phyloP scores from a whole-genome alignment of 352 stramenopile species.

The Globisporangium ultimum region DNA sequence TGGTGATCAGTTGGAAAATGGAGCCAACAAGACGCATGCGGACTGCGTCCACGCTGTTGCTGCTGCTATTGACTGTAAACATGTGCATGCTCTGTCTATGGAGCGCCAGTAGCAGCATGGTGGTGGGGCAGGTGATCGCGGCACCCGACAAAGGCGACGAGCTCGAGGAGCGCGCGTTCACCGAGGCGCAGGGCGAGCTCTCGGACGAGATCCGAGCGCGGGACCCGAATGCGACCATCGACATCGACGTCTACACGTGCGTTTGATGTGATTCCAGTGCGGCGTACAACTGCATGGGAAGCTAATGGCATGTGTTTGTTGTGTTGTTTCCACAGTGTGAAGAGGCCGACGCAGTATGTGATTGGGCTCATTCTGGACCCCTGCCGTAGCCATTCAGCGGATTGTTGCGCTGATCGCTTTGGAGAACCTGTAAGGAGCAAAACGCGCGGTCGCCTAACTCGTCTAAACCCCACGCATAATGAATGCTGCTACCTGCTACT shows the following conservation, averaged over 20 bases:
- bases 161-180: conserved; percentile 52
- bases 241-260: conserved; percentile 70
- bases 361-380: conserved; percentile 84
- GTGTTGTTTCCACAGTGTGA: conserved; percentile 25
- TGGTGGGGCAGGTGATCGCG: conserved; percentile 45
- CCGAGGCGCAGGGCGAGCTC: conserved; percentile 39
- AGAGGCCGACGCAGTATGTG: conserved; percentile 54
- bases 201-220: conserved; percentile 33
- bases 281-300: not conserved
- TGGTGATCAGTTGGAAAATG: not conserved
- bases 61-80: not conserved
- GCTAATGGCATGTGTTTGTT: not conserved
- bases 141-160: conserved; percentile 67
- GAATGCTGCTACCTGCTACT: not conserved
- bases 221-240: conserved; percentile 39
- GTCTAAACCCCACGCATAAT: not conserved
- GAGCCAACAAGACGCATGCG: not conserved
- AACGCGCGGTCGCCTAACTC: not conserved
- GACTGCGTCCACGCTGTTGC: not conserved
- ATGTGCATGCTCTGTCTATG: too few relatives aligned
- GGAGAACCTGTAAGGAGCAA: conserved; percentile 52
- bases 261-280: not conserved
- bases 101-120: too few relatives aligned
- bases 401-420: conserved; percentile 81
- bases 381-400: conserved; percentile 43